Conservation (phyloP, 179 eudicot species). For the Dionaea muscipula region DNA sequence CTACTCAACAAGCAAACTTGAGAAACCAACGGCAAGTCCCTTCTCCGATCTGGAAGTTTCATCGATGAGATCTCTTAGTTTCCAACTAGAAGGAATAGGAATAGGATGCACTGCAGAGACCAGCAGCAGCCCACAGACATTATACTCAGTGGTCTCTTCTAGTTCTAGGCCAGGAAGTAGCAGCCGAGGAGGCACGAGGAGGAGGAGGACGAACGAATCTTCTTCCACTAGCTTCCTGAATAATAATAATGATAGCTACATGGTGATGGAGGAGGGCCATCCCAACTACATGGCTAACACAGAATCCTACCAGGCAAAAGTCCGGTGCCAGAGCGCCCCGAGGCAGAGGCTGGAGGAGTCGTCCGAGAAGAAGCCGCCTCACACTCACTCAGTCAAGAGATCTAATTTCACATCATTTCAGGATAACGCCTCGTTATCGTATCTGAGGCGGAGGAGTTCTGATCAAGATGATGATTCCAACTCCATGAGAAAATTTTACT, state of each 20-base stretch:
- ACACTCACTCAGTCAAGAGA: conserved; percentile 24
- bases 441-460: conserved; percentile 27
- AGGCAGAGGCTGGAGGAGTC: conserved; percentile 38
- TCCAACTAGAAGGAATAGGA: conserved; percentile 30
- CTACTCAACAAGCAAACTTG: conserved; percentile 25
- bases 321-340: conserved; percentile 72
- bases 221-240: conserved; percentile 24
- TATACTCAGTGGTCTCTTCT: conserved; percentile 25
- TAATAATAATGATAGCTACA: conserved; percentile 14
- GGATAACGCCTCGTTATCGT: conserved; percentile 21
- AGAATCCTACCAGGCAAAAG: conserved; percentile 57
- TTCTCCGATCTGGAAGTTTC: conserved; percentile 29
- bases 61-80: conserved; percentile 36
- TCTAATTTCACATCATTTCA: not conserved
- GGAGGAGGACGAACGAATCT: conserved; percentile 15
- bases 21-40: conserved; percentile 30
- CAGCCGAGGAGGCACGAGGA: conserved; percentile 27
- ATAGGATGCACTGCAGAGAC: conserved; percentile 25
- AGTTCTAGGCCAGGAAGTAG: conserved; percentile 39
- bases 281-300: conserved; percentile 67
- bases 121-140: conserved; percentile 43
- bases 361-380: no score
- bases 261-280: conserved; percentile 11
- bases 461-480: conserved; percentile 9
- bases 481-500: conserved; percentile 13